phyloP scores from a whole-genome alignment of 176 grass and related monocot genomes.

The Lolium perenne region DNA sequence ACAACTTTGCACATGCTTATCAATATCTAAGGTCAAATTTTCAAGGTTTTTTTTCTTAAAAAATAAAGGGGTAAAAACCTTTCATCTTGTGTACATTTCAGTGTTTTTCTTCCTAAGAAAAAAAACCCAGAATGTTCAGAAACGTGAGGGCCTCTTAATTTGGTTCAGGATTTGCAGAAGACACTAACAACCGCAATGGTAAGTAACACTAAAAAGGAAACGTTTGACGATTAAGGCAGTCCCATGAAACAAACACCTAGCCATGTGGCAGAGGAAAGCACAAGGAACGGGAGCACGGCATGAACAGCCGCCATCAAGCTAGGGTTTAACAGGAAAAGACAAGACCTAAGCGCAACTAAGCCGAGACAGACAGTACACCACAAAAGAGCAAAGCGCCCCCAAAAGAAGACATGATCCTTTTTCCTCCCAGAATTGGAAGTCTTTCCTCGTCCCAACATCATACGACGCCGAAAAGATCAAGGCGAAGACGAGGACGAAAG shows the following conservation, averaged over 20 bases:
- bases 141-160: background rate
- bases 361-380: slow-evolving; percentile 8
- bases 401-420: slow-evolving; percentile 39
- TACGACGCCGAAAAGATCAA: slow-evolving; percentile 25
- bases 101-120: background rate
- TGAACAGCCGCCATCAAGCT: slow-evolving; percentile 6
- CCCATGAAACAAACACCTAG: background rate
- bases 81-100: background rate
- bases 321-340: slow-evolving; percentile 41
- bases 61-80: background rate
- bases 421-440: slow-evolving; percentile 38
- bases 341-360: slow-evolving; percentile 17
- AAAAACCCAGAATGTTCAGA: slow-evolving; percentile 21
- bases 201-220: background rate
- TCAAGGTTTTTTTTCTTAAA: background rate
- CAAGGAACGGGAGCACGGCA: background rate
- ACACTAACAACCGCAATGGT: slow-evolving; percentile 23
- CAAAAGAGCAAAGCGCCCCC: slow-evolving; percentile 37
- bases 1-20: background rate
- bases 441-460: slow-evolving; percentile 30
- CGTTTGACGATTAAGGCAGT: background rate
- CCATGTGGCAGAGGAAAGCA: background rate
- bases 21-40: background rate
- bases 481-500: background rate
- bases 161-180: background rate